These are phyloP conservation scores for Tolypocladium nubicola DNA, from an alignment of 2,329 filamentous ascomycete genomes.

Conservation along the genomic window DNA sequence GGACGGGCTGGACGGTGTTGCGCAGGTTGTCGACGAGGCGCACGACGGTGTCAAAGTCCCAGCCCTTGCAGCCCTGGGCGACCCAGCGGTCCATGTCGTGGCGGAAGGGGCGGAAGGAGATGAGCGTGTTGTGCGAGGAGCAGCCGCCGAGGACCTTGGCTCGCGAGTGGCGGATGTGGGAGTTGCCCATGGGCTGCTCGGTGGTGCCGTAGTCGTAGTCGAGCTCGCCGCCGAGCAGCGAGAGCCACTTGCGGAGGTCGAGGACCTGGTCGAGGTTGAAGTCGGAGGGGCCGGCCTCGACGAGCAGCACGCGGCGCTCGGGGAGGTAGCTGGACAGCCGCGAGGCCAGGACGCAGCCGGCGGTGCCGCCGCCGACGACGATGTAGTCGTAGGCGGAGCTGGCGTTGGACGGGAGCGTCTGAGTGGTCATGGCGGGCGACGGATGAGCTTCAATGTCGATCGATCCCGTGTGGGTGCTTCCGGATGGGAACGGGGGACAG, in stretches of 20 bases:
- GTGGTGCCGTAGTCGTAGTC: slow-evolving; percentile 88
- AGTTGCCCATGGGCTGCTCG: slow-evolving; percentile 87
- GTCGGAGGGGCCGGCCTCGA: slow-evolving; percentile 84
- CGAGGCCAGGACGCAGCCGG: slow-evolving; percentile 74
- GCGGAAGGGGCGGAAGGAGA: slow-evolving; percentile 84
- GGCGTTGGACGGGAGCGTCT: slow-evolving; percentile 51
- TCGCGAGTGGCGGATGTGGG: slow-evolving; percentile 81
- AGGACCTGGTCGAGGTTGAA: slow-evolving; percentile 81
- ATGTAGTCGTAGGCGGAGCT: slow-evolving; percentile 70
- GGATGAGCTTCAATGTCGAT: too few species aligned
- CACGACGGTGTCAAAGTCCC: slow-evolving; percentile 79
- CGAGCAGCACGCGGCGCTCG: slow-evolving; percentile 67
- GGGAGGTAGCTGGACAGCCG: slow-evolving; percentile 76
- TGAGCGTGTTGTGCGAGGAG: slow-evolving; percentile 88
- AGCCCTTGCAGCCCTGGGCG: slow-evolving; percentile 69
- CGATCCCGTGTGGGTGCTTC: not conserved
- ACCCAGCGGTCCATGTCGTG: slow-evolving; percentile 84
- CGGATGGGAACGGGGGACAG: not conserved
- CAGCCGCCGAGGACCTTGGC: slow-evolving; percentile 89
- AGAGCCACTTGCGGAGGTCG: slow-evolving; percentile 79
- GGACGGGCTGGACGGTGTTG: slow-evolving; percentile 85
- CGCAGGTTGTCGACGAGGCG: slow-evolving; percentile 72
- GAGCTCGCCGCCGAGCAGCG: slow-evolving; percentile 72
- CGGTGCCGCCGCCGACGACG: slow-evolving; percentile 76
- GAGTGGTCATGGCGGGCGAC: slow-evolving; percentile 48